A percentile compares a stretch with the other conserved stretches of the same genome.
Conservation (phyloP, 2,329 filamentous ascomycete species). For the Elsinoe fawcettii region DNA sequence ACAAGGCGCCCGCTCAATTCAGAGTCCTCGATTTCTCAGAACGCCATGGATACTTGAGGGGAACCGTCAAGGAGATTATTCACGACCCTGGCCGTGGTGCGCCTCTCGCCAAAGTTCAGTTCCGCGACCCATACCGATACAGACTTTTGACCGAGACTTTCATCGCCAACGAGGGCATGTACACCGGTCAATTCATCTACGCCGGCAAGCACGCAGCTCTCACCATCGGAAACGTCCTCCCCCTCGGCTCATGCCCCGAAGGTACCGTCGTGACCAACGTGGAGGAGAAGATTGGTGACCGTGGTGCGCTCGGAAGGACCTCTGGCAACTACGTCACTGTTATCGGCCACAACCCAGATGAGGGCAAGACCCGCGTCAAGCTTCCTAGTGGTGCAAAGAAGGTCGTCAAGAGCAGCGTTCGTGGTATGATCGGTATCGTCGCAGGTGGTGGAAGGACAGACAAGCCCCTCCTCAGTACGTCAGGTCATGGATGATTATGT, state of each 20-base stretch:
- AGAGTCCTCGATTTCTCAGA: slow-evolving; percentile 79
- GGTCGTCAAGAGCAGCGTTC: slow-evolving; percentile 81
- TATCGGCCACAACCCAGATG: slow-evolving; percentile 94
- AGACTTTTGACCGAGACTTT: slow-evolving; percentile 98
- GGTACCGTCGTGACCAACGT: slow-evolving; percentile 99
- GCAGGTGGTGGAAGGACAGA: slow-evolving; percentile 99
- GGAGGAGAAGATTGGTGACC: slow-evolving; percentile 97
- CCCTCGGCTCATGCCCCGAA: slow-evolving; percentile 88
- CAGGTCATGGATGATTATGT: slow-evolving; percentile 17
- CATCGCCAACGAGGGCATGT: slow-evolving; percentile 99
- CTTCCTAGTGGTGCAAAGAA: slow-evolving; percentile 99
- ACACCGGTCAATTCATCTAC: slow-evolving; percentile 99
- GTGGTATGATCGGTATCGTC: slow-evolving; percentile 99
- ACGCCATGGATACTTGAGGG: slow-evolving; percentile 87
- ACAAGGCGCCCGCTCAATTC: slow-evolving; percentile 95
- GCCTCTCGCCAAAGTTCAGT: slow-evolving; percentile 90
- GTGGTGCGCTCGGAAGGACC: slow-evolving; percentile 90
- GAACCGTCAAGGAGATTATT: slow-evolving; percentile 97
- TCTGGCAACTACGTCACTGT: slow-evolving; percentile 99
- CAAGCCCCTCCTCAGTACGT: slow-evolving; percentile 90
- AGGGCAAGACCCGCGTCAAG: slow-evolving; percentile 99
- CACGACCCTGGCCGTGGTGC: slow-evolving; percentile 98
- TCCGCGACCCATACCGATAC: slow-evolving; percentile 98
- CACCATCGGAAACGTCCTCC: slow-evolving; percentile 96
- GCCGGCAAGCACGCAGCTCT: slow-evolving; percentile 97